Conservation (phyloP, 495 filamentous ascomycete species). For the Astrothelium macrocarpum region DNA sequence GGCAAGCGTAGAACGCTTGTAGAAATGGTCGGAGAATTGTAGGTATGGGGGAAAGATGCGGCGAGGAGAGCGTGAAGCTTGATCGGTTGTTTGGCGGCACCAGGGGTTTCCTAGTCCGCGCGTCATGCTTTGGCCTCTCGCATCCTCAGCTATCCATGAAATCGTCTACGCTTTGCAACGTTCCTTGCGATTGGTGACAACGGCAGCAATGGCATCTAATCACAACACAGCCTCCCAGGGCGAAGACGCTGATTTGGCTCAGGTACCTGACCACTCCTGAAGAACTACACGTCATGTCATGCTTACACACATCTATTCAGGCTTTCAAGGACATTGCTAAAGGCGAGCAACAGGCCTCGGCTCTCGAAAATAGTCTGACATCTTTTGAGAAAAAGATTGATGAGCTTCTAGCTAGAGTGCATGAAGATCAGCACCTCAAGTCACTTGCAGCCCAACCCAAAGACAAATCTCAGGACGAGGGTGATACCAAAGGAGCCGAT, state of each 20-base stretch:
- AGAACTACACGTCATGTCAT: not conserved
- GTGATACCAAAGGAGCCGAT: not conserved
- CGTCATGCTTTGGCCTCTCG: not conserved
- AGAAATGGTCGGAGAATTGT: not conserved
- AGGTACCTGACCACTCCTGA: not conserved
- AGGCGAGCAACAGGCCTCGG: conserved; percentile 46
- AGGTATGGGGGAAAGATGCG: not conserved
- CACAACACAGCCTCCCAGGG: not conserved
- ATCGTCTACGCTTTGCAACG: not conserved
- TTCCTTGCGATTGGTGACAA: not conserved
- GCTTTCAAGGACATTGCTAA: conserved; percentile 30
- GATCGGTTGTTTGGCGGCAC: not conserved
- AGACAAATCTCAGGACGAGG: not conserved
- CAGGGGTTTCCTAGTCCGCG: not conserved
- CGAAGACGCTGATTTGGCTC: conserved; percentile 6
- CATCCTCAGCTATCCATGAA: not conserved
- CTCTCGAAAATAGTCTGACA: conserved; percentile 43
- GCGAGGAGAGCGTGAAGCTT: conserved; percentile 1
- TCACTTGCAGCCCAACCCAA: not conserved
- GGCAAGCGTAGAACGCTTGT: not conserved
- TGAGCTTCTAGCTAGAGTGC: conserved; percentile 39
- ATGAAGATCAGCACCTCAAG: conserved; percentile 15
- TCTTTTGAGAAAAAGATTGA: conserved; percentile 48
- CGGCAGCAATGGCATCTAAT: not conserved
- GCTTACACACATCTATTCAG: conserved; percentile 8